Percentiles rank a stretch among this genome's conserved stretches.
Conservation (phyloP, 1,284 basidiomycete genomes). For the Rhodotorula sp. region DNA sequence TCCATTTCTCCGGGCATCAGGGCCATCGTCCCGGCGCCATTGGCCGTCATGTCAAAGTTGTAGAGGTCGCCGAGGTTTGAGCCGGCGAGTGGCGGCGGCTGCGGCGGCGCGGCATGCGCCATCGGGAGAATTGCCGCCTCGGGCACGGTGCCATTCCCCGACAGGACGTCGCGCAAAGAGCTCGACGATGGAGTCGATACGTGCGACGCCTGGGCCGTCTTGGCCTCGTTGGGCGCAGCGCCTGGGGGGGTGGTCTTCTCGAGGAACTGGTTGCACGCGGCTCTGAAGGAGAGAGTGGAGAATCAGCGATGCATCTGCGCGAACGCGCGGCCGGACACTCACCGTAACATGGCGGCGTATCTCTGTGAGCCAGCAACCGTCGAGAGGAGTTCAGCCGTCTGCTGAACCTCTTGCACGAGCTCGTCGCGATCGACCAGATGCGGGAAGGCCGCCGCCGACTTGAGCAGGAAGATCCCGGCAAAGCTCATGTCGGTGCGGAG, state of each 20-base stretch:
- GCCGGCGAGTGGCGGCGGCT: not conserved
- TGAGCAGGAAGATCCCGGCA: conserved; percentile 26
- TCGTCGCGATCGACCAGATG: conserved; percentile 21
- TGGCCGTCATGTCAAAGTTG: not conserved
- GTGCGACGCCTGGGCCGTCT: not conserved
- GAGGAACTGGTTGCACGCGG: conserved; percentile 11
- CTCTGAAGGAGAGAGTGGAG: not conserved
- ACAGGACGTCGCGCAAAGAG: conserved; percentile 10
- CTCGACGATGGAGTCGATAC: not conserved
- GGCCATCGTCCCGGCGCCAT: not conserved
- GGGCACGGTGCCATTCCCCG: not conserved
- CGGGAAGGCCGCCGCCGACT: conserved; percentile 10
- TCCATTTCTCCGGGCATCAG: conserved; percentile 23
- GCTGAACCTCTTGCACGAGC: conserved; percentile 11
- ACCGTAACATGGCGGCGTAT: conserved; percentile 19
- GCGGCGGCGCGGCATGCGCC: not conserved
- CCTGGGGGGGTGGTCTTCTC: not conserved
- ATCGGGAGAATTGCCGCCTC: no score
- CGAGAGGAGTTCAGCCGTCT: conserved; percentile 15
- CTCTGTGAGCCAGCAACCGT: conserved; percentile 17
- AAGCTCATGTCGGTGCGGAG: conserved; percentile 29
- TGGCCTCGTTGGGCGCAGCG: not conserved
- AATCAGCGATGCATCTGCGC: no score
- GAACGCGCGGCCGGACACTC: not conserved
- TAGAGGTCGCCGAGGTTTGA: not conserved